A percentile compares a stretch with the other conserved stretches of the same genome.
These are phyloP conservation scores for Phytophthora constricta DNA, from an alignment of 352 stramenopile genomes.

Conservation along the genomic window DNA sequence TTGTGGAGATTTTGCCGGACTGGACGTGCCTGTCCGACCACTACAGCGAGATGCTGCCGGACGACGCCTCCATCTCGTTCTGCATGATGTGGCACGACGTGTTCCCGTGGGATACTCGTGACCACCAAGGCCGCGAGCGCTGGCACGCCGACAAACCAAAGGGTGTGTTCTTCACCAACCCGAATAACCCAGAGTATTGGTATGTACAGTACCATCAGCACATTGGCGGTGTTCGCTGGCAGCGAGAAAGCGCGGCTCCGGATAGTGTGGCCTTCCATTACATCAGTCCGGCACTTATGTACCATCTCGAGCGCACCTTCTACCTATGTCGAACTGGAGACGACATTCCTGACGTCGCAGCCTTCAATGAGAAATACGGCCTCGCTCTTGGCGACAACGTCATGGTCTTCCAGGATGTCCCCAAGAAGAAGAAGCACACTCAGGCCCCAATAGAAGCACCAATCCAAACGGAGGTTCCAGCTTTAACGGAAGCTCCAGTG, in stretches of 20 bases:
- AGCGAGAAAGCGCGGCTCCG: slow-evolving; percentile 56
- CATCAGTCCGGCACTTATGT: slow-evolving; percentile 73
- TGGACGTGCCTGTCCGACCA: slow-evolving; percentile 69
- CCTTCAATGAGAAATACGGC: slow-evolving; percentile 64
- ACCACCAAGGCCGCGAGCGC: slow-evolving; percentile 69
- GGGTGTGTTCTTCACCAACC: slow-evolving; percentile 69
- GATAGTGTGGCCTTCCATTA: slow-evolving; percentile 86
- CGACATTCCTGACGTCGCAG: slow-evolving; percentile 47
- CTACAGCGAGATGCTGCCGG: slow-evolving; percentile 76
- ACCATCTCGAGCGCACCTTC: slow-evolving; percentile 74
- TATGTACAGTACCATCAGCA: slow-evolving; percentile 76
- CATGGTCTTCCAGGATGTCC: slow-evolving; percentile 53
- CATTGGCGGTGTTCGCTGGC: slow-evolving; percentile 67
- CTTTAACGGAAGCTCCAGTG: slow-evolving; percentile 1
- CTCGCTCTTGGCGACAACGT: slow-evolving; percentile 54
- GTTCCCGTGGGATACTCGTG: slow-evolving; percentile 76
- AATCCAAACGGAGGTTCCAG: background rate
- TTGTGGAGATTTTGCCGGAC: slow-evolving; percentile 61
- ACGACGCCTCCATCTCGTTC: slow-evolving; percentile 84
- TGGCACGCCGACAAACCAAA: slow-evolving; percentile 81
- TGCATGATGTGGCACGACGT: slow-evolving; percentile 87
- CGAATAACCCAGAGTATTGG: slow-evolving; percentile 65
- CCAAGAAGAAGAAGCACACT: slow-evolving; percentile 19
- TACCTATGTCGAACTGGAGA: slow-evolving; percentile 71
- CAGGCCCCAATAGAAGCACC: background rate